Evolutionary conservation across 2,329 filamentous ascomycete genomes (phyloP).

Genomic region (Fusarium udum): DNA sequence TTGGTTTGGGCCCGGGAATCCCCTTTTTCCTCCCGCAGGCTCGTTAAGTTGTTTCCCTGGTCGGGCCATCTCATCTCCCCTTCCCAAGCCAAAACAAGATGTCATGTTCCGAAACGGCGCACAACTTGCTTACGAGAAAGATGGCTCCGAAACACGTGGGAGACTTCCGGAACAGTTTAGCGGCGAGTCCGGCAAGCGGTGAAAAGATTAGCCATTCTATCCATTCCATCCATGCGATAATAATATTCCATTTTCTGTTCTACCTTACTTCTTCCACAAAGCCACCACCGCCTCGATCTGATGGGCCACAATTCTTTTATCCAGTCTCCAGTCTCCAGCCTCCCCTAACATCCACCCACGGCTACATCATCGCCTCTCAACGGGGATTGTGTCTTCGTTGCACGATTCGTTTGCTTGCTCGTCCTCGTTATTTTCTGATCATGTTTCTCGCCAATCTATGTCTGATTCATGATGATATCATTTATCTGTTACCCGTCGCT

Average conservation of each 20-base stretch:
- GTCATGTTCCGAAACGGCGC: constrained; percentile 26
- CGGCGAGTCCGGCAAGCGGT: constrained; percentile 38
- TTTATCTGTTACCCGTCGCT: background rate
- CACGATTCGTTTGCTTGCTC: constrained; percentile 13
- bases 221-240: background rate
- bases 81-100: constrained; percentile 24
- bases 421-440: background rate
- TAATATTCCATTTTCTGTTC: background rate
- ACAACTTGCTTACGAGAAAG: constrained; percentile 27
- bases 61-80: background rate
- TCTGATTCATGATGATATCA: background rate
- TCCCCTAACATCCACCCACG: constrained; percentile 2
- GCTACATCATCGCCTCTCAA: constrained; percentile 9
- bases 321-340: constrained; percentile 1
- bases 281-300: constrained; percentile 34
- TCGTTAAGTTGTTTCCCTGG: constrained; percentile 29
- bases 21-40: constrained; percentile 36
- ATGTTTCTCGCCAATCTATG: constrained; percentile 6
- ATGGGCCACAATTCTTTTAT: constrained; percentile 10
- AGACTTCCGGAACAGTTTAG: constrained; percentile 43
- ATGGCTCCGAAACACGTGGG: constrained; percentile 42
- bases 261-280: constrained; percentile 1
- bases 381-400: background rate
- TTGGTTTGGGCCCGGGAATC: constrained; percentile 31
- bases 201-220: constrained; percentile 39